A percentile compares a stretch with the other conserved stretches of the same genome.
These are phyloP conservation scores for Xylaria sp. DNA, from an alignment of 2,329 filamentous ascomycete genomes.

Conservation along the genomic window DNA sequence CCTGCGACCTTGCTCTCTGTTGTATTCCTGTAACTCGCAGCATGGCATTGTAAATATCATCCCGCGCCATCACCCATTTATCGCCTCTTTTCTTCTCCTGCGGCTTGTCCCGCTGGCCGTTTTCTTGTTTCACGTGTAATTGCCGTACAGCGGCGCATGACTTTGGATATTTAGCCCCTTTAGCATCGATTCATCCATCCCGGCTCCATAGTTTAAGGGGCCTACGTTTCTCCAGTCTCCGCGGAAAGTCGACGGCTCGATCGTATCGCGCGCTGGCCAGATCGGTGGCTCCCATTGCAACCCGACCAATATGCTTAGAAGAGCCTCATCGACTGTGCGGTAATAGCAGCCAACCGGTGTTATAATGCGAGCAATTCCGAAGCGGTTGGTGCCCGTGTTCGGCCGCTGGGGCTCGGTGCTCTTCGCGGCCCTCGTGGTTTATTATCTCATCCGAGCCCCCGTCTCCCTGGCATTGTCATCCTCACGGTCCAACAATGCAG, in stretches of 20 bases:
- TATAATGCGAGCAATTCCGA: slow-evolving; percentile 45
- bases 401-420: slow-evolving; percentile 47
- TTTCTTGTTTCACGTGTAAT: slow-evolving; percentile 31
- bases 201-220: slow-evolving; percentile 7
- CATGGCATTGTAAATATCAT: slow-evolving; percentile 33
- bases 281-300: slow-evolving; percentile 11
- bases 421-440: slow-evolving; percentile 47
- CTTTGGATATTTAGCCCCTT: slow-evolving; percentile 16
- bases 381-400: slow-evolving; percentile 45
- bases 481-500: slow-evolving; percentile 20
- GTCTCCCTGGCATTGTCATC: slow-evolving; percentile 38
- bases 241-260: slow-evolving; percentile 29
- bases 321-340: slow-evolving; percentile 36
- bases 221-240: slow-evolving; percentile 1
- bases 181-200: slow-evolving; percentile 1
- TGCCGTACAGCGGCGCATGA: slow-evolving; percentile 7
- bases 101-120: slow-evolving; percentile 37
- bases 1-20: not conserved
- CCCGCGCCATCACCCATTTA: slow-evolving; percentile 12
- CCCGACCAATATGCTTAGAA: slow-evolving; percentile 44
- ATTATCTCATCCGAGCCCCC: slow-evolving; percentile 47
- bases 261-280: slow-evolving; percentile 5
- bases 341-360: slow-evolving; percentile 41
- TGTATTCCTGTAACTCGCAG: not conserved
- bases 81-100: slow-evolving; percentile 30